Conservation (phyloP, 257 asterid genomes). For the Fraxinus anomala region DNA sequence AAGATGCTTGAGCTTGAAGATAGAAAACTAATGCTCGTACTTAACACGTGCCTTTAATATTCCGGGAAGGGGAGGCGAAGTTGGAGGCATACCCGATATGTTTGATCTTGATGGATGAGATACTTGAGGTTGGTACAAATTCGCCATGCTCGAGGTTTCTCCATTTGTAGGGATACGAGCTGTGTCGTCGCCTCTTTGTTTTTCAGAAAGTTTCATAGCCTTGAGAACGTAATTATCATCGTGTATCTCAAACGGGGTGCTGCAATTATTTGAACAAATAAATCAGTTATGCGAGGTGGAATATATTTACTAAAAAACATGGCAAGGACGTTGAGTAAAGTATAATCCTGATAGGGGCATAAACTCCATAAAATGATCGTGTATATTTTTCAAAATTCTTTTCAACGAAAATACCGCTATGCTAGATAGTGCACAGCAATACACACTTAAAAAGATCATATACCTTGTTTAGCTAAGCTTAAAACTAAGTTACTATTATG, state of each 20-base stretch:
- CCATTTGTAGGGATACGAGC: constrained; percentile 37
- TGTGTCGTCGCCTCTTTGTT: constrained; percentile 34
- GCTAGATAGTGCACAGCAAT: not conserved
- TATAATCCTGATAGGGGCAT: not conserved
- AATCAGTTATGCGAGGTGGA: constrained; percentile 3
- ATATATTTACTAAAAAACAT: not conserved
- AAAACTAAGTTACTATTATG: too few species aligned
- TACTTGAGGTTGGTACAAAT: constrained; percentile 45
- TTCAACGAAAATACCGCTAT: not conserved
- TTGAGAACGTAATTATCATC: constrained; percentile 90
- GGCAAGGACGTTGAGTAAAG: not conserved
- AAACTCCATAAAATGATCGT: not conserved
- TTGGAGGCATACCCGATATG: constrained; percentile 47
- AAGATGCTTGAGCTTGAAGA: constrained; percentile 26
- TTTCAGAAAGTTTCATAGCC: constrained; percentile 80
- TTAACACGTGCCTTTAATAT: constrained; percentile 82
- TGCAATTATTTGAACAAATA: constrained; percentile 34
- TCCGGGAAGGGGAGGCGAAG: constrained; percentile 86
- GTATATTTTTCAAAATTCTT: not conserved
- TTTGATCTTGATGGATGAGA: constrained; percentile 32
- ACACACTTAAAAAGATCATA: not conserved
- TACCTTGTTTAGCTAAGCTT: not conserved
- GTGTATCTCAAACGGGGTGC: constrained; percentile 97
- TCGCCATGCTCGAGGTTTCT: constrained; percentile 67
- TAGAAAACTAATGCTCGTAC: constrained; percentile 61